Conservation (phyloP, 495 filamentous ascomycete species). For the Cercophora sp. region DNA sequence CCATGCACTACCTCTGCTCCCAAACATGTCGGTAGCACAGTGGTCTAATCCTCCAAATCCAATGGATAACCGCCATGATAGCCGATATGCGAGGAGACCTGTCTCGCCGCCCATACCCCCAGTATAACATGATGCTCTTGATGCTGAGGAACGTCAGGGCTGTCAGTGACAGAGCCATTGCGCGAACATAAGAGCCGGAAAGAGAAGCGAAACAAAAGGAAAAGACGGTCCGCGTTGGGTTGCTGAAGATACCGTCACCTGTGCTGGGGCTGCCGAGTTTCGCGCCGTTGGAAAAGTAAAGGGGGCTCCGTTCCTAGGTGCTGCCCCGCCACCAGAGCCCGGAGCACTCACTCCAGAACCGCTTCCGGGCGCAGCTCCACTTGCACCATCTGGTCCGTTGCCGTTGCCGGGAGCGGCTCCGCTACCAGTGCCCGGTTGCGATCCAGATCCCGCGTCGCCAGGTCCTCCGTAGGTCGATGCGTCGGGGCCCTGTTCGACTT, state of each 20-base stretch:
- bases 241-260: constrained; percentile 17
- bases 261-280: constrained; percentile 12
- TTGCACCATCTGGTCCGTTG: no score
- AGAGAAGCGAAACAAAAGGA: constrained; percentile 8
- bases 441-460: constrained; percentile 8
- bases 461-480: constrained; percentile 5
- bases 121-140: constrained; percentile 2
- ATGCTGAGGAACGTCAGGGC: constrained; percentile 6
- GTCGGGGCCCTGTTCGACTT: not conserved
- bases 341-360: no score
- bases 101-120: constrained; percentile 4
- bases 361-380: no score
- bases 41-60: not conserved
- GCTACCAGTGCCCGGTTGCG: constrained; percentile 8
- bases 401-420: no score
- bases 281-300: constrained; percentile 10
- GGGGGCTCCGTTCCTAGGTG: constrained; percentile 11
- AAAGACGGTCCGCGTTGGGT: constrained; percentile 13
- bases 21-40: constrained; percentile 14
- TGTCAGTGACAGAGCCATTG: not conserved
- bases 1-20: constrained; percentile 9
- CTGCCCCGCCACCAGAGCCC: no score
- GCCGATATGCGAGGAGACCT: constrained; percentile 10
- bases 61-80: constrained; percentile 12
- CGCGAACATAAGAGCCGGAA: constrained; percentile 4